Conservation (phyloP, 257 asterid species). For the Verbena officinalis region DNA sequence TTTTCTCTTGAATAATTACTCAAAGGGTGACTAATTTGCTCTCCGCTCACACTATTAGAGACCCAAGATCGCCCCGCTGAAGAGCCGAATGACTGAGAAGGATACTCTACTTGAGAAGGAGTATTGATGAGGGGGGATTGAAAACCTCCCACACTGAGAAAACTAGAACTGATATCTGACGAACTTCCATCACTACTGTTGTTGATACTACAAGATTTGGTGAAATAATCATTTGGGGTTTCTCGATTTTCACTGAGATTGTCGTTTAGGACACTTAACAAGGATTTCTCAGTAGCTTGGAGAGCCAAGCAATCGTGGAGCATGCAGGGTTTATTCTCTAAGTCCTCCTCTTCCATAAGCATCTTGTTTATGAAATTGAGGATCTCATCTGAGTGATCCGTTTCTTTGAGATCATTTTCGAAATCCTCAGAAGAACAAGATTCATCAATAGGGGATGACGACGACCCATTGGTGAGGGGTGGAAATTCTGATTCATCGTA, state of each 20-base stretch:
- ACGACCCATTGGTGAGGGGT: neutral
- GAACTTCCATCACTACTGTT: conserved; percentile 17
- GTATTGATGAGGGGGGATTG: too few relatives aligned
- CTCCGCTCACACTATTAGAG: too few relatives aligned
- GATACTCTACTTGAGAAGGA: too few relatives aligned
- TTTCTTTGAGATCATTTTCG: conserved; percentile 20
- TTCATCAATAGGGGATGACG: conserved; percentile 10
- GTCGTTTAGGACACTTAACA: conserved; percentile 57
- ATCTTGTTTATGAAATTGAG: conserved; percentile 60
- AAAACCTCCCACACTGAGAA: too few relatives aligned
- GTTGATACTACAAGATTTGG: conserved; percentile 26
- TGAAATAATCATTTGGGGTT: conserved; percentile 27
- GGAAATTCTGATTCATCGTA: conserved; percentile 2
- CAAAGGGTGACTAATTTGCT: too few relatives aligned
- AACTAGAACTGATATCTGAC: neutral
- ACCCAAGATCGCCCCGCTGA: too few relatives aligned
- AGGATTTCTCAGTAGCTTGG: conserved; percentile 75
- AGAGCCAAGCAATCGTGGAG: conserved; percentile 68
- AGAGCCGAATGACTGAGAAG: too few relatives aligned
- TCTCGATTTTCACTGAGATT: conserved; percentile 13
- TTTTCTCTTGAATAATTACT: conserved; percentile 10
- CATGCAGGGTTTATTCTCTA: conserved; percentile 69
- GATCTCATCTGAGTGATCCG: conserved; percentile 52
- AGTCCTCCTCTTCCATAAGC: conserved; percentile 79
- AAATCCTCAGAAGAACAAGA: conserved; percentile 36